Conservation (phyloP, 2,329 filamentous ascomycete genomes). For the Venturiaceae sp. region DNA sequence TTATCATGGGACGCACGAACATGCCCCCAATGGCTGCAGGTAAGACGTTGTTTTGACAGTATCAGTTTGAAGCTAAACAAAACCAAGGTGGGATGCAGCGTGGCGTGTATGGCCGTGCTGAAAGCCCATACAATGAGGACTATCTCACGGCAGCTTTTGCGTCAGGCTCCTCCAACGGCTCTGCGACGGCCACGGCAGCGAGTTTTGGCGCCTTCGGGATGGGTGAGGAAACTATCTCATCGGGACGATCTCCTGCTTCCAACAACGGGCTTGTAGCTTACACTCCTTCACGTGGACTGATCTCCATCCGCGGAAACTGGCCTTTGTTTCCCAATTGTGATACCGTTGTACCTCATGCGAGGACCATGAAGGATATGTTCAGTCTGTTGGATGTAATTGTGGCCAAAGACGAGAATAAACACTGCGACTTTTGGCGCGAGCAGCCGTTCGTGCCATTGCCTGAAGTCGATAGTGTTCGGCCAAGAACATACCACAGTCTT, state of each 20-base stretch:
- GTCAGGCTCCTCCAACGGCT: conserved; percentile 46
- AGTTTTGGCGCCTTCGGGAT: conserved; percentile 43
- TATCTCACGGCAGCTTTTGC: conserved; percentile 43
- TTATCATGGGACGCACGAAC: conserved; percentile 43
- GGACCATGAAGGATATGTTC: conserved; percentile 15
- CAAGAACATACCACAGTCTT: conserved; percentile 20
- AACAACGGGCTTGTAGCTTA: conserved; percentile 46
- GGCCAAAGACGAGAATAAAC: conserved; percentile 24
- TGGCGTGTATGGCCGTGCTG: conserved; percentile 42
- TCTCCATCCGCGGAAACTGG: conserved; percentile 42
- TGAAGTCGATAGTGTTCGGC: conserved; percentile 17
- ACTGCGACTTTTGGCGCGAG: conserved; percentile 43
- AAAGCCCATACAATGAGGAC: conserved; percentile 41
- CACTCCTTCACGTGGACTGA: conserved; percentile 40
- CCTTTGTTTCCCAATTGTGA: conserved; percentile 45
- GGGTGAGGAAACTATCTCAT: conserved; percentile 43
- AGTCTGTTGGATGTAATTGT: conserved; percentile 36
- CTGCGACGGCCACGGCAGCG: conserved; percentile 37
- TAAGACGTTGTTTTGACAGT: too few relatives aligned
- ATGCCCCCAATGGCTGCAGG: conserved; percentile 45
- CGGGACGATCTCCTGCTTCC: conserved; percentile 43
- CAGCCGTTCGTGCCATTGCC: conserved; percentile 35
- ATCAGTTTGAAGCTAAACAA: too few relatives aligned
- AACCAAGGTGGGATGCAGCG: conserved; percentile 47
- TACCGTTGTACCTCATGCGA: conserved; percentile 20